Base-by-base conservation (phyloP, 83 land plant species). In the Thuja plicata region DNA sequence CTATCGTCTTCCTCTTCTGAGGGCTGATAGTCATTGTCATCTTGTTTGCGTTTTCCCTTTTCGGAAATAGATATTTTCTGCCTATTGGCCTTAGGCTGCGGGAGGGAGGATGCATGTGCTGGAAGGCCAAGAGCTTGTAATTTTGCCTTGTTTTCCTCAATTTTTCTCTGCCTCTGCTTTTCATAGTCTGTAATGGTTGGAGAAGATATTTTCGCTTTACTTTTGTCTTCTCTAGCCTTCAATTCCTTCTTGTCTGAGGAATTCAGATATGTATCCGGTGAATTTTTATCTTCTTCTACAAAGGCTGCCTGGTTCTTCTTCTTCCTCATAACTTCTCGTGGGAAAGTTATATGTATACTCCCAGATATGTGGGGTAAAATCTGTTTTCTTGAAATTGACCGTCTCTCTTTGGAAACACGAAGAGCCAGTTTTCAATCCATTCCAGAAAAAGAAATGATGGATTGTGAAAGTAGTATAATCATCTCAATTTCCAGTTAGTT, bases 91-190 rank as follows among this genome's bases (percentile, higher is more conserved):
- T 54, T 86, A 27, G 50, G 57, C 50, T 82, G 48, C 24, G 85
- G 50, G 54, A 82, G 85, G 32, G 71, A 32, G 77, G 93, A 82
- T 11, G 94, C 91, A 84, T 93, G 86, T 27, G 71, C 87, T 1
- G 85, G 89, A 41, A 94, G 60, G 1, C 96, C 93, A 85, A 94
- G 85, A 30, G 94, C 94, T 86, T 92, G 90, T 89, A 94, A 52
- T 86, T 92, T 93, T 70, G 86, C 90, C 41, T 74, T 89, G 90
- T 94, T 94, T 87, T 92, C 94, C 24, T 84, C 70, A 3, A 94
- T 93, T 87, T 92, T 89, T 71, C 78, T 38, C 24, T 89, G 78
- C 88, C 96, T 91, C 91, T 92, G 93, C 81, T 88, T 89, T 91
- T 94, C 96, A 88, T 94, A 94, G 52, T 90, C 91, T 41, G 93